Conservation (phyloP, 805 yeast species). For the Pichia gijzeniarum region DNA sequence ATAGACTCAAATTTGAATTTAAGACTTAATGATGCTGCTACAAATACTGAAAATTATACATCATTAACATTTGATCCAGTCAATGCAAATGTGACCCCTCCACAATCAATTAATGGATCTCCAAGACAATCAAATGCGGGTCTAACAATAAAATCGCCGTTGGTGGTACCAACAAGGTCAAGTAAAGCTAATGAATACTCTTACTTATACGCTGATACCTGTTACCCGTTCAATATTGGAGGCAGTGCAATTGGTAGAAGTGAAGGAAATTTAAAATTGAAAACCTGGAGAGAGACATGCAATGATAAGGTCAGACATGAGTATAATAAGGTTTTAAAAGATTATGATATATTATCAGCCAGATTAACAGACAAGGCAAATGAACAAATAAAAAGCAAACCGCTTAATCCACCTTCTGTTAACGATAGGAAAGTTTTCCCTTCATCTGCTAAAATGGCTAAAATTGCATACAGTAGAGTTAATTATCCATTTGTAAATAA, state of each 20-base stretch:
- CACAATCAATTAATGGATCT: slow-evolving; percentile 23
- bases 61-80: not conserved
- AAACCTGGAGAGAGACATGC: slow-evolving; percentile 39
- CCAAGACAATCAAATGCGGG: slow-evolving; percentile 17
- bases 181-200: slow-evolving; percentile 21
- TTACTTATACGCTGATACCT: slow-evolving; percentile 31
- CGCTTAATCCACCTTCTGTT: slow-evolving; percentile 2
- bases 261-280: slow-evolving; percentile 31
- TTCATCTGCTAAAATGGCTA: slow-evolving; percentile 18
- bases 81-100: slow-evolving; percentile 21
- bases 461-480: slow-evolving; percentile 18
- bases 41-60: slow-evolving; percentile 14
- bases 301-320: slow-evolving; percentile 36
- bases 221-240: slow-evolving; percentile 28
- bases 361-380: slow-evolving; percentile 10
- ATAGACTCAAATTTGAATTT: not conserved
- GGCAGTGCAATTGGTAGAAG: slow-evolving; percentile 19
- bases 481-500: slow-evolving; percentile 4
- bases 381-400: not conserved
- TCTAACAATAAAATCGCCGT: slow-evolving; percentile 16
- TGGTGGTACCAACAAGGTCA: slow-evolving; percentile 12
- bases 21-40: slow-evolving; percentile 10
- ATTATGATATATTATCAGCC: slow-evolving; percentile 32
- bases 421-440: slow-evolving; percentile 10
- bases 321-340: slow-evolving; percentile 34